Percentiles rank a stretch among this genome's conserved stretches.
Conservation (phyloP, 257 asterid genomes). For the Fraxinus quadrangulata region DNA sequence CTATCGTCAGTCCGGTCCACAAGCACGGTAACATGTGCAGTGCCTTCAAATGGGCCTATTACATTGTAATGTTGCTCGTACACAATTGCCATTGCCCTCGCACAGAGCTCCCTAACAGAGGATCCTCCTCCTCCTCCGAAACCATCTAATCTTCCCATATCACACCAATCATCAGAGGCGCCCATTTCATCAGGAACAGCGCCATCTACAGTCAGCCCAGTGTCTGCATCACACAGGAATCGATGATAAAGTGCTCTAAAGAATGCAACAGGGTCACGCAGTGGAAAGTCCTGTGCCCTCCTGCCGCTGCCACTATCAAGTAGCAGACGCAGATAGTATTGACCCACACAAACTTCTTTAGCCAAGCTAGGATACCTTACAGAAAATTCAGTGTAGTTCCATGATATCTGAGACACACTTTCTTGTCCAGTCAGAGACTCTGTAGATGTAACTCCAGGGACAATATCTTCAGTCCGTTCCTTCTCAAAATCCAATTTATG, state of each 20-base stretch:
- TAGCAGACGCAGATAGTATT: slow-evolving; percentile 89
- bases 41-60: slow-evolving; percentile 92
- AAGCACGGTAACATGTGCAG: slow-evolving; percentile 93
- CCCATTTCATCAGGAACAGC: slow-evolving; percentile 98
- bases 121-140: slow-evolving; percentile 99
- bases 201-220: slow-evolving; percentile 95
- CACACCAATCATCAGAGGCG: slow-evolving; percentile 98
- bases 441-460: slow-evolving; percentile 67
- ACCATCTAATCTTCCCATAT: slow-evolving; percentile 97
- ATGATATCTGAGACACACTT: slow-evolving; percentile 76
- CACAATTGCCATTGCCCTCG: slow-evolving; percentile 99
- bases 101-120: slow-evolving; percentile 98
- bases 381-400: slow-evolving; percentile 93
- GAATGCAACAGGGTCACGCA: slow-evolving; percentile 96
- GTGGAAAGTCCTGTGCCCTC: slow-evolving; percentile 90
- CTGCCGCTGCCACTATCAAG: slow-evolving; percentile 86
- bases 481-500: slow-evolving; percentile 93
- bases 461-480: slow-evolving; percentile 93
- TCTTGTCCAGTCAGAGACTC: slow-evolving; percentile 62
- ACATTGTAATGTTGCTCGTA: slow-evolving; percentile 83
- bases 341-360: slow-evolving; percentile 99
- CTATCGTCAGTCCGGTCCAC: slow-evolving; percentile 98
- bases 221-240: slow-evolving; percentile 95
- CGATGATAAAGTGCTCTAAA: slow-evolving; percentile 96
- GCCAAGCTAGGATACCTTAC: slow-evolving; percentile 95